Evolutionary conservation across 1,284 basidiomycete species (phyloP), one percentile per base, ranked within the genome.

Genomic region (Wallemia ichthyophaga): DNA sequence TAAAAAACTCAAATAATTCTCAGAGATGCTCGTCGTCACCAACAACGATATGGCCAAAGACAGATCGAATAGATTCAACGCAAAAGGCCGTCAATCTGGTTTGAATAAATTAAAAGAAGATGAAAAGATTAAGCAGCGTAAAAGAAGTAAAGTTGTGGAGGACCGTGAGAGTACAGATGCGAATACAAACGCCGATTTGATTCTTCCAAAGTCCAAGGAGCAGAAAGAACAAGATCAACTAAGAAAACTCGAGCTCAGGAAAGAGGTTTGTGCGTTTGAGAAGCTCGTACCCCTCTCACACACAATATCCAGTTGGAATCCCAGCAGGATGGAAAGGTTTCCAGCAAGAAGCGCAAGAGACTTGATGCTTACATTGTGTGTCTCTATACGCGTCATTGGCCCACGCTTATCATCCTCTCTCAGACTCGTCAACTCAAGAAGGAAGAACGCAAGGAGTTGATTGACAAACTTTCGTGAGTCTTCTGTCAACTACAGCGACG

Each of bases 341-440:
- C 76, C 54, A 77, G 73, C 61, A 84, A 83, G 71, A 86, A 83
- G 71, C 81, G 78, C 71, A 84, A 80, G 66, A 73, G 81, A 55
- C 69, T 88, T 11, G 85, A 87, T 63, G 85, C 84, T 65, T 88
- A 85, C 64, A 85, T 88, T 63, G 83, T 83, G 60, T 63, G 75
- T 67, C n/a, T n/a, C n/a, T n/a, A n/a, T n/a, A n/a, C n/a, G n/a
- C n/a, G 58, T 28, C 55, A 27, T 58, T 3, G 27, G 28, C 31
- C 11, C 56, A 58, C 1, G 13, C 1, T 57, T 19, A 56, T 53
- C 37, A 32, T 17, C 32, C 33, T 56, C 26, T 48, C 21, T 26
- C 63, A 86, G 83, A 81, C 84, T 59, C 86, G 86, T 70, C 86
- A 86, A 69, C 70, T 88, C 57, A 83, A 81, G 69, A 83, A 85